These are phyloP conservation scores for Malus sylvestris DNA, from an alignment of 306 rosid genomes.

Conservation along the genomic window DNA sequence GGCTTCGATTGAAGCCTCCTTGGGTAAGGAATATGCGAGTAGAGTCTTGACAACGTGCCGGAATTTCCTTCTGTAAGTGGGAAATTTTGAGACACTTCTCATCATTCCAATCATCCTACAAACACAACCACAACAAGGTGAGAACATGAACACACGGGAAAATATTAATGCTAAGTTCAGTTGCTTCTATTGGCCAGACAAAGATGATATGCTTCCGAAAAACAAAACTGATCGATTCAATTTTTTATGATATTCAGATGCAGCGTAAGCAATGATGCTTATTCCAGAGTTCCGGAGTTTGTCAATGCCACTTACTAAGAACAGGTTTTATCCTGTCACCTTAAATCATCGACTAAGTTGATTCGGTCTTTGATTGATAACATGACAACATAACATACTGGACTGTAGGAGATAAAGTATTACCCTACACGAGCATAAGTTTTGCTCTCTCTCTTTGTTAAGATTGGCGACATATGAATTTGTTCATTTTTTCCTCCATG, in stretches of 20 bases:
- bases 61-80: constrained; percentile 66
- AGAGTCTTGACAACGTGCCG: constrained; percentile 59
- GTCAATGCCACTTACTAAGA: not conserved
- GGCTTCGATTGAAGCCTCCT: constrained; percentile 26
- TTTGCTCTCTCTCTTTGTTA: too few species aligned
- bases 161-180: not conserved
- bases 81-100: constrained; percentile 59
- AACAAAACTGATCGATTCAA: not conserved
- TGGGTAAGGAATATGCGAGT: constrained; percentile 22
- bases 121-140: not conserved
- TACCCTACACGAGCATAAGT: not conserved
- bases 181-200: not conserved
- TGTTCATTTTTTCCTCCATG: not conserved
- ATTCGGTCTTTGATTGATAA: not conserved
- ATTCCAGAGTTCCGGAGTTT: not conserved
- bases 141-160: constrained; percentile 1
- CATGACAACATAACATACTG: not conserved
- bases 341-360: not conserved
- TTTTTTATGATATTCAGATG: not conserved
- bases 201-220: not conserved
- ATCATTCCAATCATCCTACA: constrained; percentile 77
- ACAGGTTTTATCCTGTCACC: not conserved
- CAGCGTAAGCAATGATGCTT: not conserved
- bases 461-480: not conserved
- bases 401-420: not conserved